A percentile compares a stretch with the other conserved stretches of the same genome.
Conservation (phyloP, 805 yeast species). For the Barnettozyma populi region DNA sequence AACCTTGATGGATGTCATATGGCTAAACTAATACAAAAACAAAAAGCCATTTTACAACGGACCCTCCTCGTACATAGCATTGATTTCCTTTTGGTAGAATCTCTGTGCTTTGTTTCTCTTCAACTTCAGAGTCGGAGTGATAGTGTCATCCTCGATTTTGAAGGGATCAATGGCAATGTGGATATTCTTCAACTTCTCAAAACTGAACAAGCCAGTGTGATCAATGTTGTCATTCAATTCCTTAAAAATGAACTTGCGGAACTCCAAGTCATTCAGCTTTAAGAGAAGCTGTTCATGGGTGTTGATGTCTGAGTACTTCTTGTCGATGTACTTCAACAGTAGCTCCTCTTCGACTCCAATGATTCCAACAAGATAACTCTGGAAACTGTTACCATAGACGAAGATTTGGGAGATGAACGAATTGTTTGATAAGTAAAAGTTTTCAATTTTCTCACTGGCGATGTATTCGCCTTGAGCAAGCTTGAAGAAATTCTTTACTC, state of each 20-base stretch:
- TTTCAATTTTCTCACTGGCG: constrained; percentile 73
- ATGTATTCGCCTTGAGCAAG: constrained; percentile 62
- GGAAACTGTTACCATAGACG: constrained; percentile 59
- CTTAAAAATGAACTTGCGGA: constrained; percentile 32
- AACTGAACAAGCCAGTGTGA: constrained; percentile 37
- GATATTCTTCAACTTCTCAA: constrained; percentile 47
- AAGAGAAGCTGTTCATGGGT: constrained; percentile 21
- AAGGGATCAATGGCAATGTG: constrained; percentile 46
- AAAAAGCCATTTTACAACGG: constrained; percentile 3
- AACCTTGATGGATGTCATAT: too few relatives aligned
- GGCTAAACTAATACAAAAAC: not conserved
- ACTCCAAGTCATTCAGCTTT: constrained; percentile 26
- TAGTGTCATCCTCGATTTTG: constrained; percentile 43
- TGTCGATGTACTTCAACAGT: constrained; percentile 16
- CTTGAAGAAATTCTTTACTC: constrained; percentile 77
- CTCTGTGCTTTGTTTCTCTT: constrained; percentile 51
- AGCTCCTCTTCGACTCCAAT: constrained; percentile 51
- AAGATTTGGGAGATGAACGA: constrained; percentile 49
- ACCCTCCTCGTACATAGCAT: constrained; percentile 41
- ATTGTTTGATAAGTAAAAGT: constrained; percentile 48
- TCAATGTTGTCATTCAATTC: constrained; percentile 34
- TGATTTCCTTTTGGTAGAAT: constrained; percentile 34
- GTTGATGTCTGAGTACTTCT: constrained; percentile 12
- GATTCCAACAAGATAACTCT: constrained; percentile 53
- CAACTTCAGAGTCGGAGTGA: constrained; percentile 55